Conservation (phyloP, 371 early-diverging fungal genomes). For the Apophysomyces trapeziformis region DNA sequence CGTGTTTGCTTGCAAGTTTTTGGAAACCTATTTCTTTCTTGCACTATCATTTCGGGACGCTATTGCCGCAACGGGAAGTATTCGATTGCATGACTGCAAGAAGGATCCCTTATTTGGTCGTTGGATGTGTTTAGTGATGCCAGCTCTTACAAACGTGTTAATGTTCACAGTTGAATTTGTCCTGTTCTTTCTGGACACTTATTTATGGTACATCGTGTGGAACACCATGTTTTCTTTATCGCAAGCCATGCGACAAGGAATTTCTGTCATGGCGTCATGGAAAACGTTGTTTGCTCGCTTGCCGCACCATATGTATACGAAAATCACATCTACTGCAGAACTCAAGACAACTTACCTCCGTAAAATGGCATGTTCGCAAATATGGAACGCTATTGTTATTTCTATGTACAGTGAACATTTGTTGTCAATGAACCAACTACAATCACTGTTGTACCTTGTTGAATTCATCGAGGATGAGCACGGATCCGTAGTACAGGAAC, state of each 20-base stretch:
- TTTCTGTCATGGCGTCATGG: constrained; percentile 89
- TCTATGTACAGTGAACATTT: constrained; percentile 89
- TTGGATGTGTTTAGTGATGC: constrained; percentile 66
- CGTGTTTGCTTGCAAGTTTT: constrained; percentile 78
- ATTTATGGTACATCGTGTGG: constrained; percentile 92
- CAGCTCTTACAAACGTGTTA: constrained; percentile 66
- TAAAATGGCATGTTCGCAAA: constrained; percentile 79
- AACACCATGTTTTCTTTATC: constrained; percentile 80
- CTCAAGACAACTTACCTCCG: constrained; percentile 71
- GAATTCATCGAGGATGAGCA: constrained; percentile 42
- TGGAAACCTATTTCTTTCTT: constrained; percentile 85
- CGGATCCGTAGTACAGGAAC: constrained; percentile 38
- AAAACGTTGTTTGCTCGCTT: constrained; percentile 77
- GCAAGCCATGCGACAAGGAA: constrained; percentile 78
- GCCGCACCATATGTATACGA: constrained; percentile 79
- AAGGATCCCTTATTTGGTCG: constrained; percentile 50
- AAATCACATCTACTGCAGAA: constrained; percentile 70
- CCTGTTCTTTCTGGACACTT: constrained; percentile 89
- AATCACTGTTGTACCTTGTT: constrained; percentile 78
- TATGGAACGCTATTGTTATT: constrained; percentile 90
- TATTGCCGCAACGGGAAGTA: constrained; percentile 61
- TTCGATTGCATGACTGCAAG: constrained; percentile 60
- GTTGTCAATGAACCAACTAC: constrained; percentile 76
- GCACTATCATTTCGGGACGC: constrained; percentile 83
- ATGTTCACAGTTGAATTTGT: constrained; percentile 78